These are phyloP conservation scores for Pochonia chlamydosporia DNA, from an alignment of 2,329 filamentous ascomycete species.

Conservation along the genomic window DNA sequence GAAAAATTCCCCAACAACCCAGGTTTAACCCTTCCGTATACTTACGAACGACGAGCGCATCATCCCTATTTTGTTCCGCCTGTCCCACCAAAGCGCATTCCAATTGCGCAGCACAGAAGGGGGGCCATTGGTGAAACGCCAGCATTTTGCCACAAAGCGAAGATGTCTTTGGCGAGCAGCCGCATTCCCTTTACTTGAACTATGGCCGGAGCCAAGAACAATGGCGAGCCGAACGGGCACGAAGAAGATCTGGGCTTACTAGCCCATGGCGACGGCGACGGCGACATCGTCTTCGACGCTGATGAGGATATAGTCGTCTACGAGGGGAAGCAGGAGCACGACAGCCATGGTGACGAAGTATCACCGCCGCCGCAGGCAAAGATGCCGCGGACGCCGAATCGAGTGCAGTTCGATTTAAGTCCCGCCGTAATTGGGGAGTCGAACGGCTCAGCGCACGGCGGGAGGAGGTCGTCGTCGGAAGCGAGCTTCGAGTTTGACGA, in stretches of 20 bases:
- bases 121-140: not conserved
- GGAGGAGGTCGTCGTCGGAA: conserved; percentile 9
- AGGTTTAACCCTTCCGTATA: too few species aligned
- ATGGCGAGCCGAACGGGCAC: conserved; percentile 22
- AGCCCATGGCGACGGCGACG: conserved; percentile 12
- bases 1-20: too few species aligned
- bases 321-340: conserved; percentile 11
- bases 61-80: too few species aligned
- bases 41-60: too few species aligned
- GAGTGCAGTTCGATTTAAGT: conserved; percentile 66
- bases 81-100: not conserved
- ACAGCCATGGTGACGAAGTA: conserved; percentile 12
- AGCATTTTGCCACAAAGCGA: not conserved
- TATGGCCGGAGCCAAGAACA: conserved; percentile 26
- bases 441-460: conserved; percentile 13
- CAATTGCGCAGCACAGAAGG: not conserved
- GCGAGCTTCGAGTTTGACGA: conserved; percentile 44
- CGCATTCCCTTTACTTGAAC: conserved; percentile 12
- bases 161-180: conserved; percentile 11
- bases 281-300: conserved; percentile 18
- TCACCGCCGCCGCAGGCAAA: conserved; percentile 9
- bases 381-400: conserved; percentile 48
- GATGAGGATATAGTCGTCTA: conserved; percentile 20
- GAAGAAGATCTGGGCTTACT: conserved; percentile 28
- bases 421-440: conserved; percentile 35